Base-by-base conservation (phyloP, 2,329 filamentous ascomycete species). In the Ophiocordyceps camponoti-floridani region DNA sequence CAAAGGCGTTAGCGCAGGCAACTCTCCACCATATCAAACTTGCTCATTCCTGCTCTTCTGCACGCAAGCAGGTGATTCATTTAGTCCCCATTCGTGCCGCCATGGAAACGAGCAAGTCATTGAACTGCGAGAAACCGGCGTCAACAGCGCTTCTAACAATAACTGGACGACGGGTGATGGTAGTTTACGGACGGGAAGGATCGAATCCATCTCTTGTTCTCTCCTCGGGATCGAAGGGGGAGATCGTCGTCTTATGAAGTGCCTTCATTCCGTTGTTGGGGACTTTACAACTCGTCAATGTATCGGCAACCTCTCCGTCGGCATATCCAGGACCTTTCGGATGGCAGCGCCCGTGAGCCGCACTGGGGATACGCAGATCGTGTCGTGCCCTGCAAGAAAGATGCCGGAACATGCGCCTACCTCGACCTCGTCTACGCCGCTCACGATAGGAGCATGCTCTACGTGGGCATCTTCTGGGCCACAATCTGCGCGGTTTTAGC, bases 391-490 rank as follows among this genome's bases (percentile, higher is more conserved):
- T 70, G 67, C 54, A 62, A 57, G 43, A 67, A 60, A 52, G 68
- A 70, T 46, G 50, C 58, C 12, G 67, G 66, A n/a, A 65, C 66
- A 8, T 71, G 68, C 54, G 62, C 54, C 26, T 70, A 71, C 51
- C 66, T 74, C 43, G 70, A 74, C 47, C 58, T 64, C 31, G 68
- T 73, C 42, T 74, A 74, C 48, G 48, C 49, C 23, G 57, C 64
- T 13, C 70, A 74, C 52, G 70, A 72, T 47, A 45, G 59, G 7
- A 61, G 67, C 18, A 71, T 74, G 64, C 49, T 71, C 33, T 73
- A 72, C 53, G 59, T 59, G 1, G 70, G 67, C 41, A 66, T 71
- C 41, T 51, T 74, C 28, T 74, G 70, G 70, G 56, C 62, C 4
- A 65, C 64, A 5, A 56, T 73, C 40, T 52, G 59, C 41, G 65